phyloP scores from a whole-genome alignment of 495 filamentous ascomycete species.

The Aspergillus baeticus region DNA sequence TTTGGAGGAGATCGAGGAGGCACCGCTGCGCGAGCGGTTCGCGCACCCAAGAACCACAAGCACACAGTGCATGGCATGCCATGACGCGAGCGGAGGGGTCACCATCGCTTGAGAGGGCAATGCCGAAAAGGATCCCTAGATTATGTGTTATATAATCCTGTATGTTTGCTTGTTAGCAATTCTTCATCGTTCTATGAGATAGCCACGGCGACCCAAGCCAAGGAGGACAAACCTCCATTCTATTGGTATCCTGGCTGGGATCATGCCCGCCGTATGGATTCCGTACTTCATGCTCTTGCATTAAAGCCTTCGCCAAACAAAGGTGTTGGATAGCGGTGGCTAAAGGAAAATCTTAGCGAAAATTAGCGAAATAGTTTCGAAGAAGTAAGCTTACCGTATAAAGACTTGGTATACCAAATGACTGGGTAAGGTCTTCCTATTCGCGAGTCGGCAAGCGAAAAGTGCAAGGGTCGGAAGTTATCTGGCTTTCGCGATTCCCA shows the following conservation, averaged over 20 bases:
- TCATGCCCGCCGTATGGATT: not conserved
- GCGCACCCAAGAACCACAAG: slow-evolving; percentile 37
- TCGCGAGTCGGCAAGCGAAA: slow-evolving; percentile 27
- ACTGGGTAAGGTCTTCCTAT: slow-evolving; percentile 38
- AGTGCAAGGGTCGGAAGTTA: slow-evolving; percentile 36
- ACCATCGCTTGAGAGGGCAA: slow-evolving; percentile 38
- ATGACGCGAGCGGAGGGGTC: slow-evolving; percentile 39
- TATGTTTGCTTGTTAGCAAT: not conserved
- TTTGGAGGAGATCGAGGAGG: slow-evolving; percentile 23
- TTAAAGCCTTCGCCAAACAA: slow-evolving; percentile 38
- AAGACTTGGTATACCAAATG: slow-evolving; percentile 37
- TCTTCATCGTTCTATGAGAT: not conserved
- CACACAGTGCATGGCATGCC: slow-evolving; percentile 40
- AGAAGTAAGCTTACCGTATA: slow-evolving; percentile 32
- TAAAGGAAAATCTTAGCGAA: slow-evolving; percentile 9
- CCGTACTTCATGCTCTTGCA: slow-evolving; percentile 22
- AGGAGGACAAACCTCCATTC: slow-evolving; percentile 26
- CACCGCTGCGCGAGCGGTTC: slow-evolving; percentile 21
- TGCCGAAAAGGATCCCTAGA: slow-evolving; percentile 38
- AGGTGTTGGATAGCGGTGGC: slow-evolving; percentile 42
- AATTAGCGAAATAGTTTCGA: not conserved
- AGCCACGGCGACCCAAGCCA: not conserved
- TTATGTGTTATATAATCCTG: slow-evolving; percentile 32
- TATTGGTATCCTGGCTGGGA: slow-evolving; percentile 1
- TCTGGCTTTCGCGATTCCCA: slow-evolving; percentile 36